A percentile compares a stretch with the other conserved stretches of the same genome.
Evolutionary conservation across 139 green algal genomes (phyloP).

Genomic region (Choricystis sp.): DNA sequence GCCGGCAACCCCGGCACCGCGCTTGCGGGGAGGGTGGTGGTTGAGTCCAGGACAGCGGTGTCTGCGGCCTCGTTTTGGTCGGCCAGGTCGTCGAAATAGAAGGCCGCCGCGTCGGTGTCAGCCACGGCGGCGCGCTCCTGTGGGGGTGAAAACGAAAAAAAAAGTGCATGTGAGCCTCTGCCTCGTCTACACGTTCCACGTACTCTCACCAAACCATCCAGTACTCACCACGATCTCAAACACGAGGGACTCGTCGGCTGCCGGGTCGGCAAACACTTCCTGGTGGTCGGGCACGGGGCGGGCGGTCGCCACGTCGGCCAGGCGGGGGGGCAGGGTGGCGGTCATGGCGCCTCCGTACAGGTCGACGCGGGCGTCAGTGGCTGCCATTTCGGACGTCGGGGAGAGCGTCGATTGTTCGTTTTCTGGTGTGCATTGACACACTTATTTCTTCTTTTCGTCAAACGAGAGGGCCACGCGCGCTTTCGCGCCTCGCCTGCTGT

Average conservation of each 20-base stretch:
- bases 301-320: neutral
- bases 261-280: neutral
- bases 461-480: too few species aligned
- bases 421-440: too few species aligned
- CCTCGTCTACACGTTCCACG: neutral
- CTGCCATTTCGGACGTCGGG: too few species aligned
- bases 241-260: neutral
- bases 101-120: neutral
- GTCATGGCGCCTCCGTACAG: neutral
- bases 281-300: neutral
- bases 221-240: neutral
- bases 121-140: neutral
- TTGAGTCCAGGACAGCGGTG: neutral
- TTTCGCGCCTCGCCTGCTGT: too few species aligned
- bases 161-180: too few species aligned
- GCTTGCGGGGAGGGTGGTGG: neutral
- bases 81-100: neutral
- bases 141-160: neutral
- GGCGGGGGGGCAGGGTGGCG: neutral
- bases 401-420: too few species aligned
- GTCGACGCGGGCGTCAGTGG: neutral
- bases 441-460: too few species aligned
- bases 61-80: neutral
- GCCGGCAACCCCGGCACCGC: neutral
- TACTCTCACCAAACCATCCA: neutral